A percentile compares a stretch with the other conserved stretches of the same genome.
These are phyloP conservation scores for Craterostigma plantagineum DNA, from an alignment of 257 asterid genomes.

Conservation along the genomic window DNA sequence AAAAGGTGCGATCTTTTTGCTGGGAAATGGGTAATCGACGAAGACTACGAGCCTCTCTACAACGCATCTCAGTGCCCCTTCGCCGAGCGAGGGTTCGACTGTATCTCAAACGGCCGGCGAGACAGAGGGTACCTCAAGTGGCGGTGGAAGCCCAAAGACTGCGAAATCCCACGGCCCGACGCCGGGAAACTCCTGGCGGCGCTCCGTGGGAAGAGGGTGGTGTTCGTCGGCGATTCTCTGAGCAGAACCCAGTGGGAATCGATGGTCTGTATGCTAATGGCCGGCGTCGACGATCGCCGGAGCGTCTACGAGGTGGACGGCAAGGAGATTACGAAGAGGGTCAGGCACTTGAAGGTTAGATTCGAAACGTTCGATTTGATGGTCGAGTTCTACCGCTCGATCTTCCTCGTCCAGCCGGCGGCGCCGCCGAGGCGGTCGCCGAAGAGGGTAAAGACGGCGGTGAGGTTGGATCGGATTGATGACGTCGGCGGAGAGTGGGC, in stretches of 20 bases:
- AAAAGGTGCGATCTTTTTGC: constrained; percentile 57
- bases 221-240: constrained; percentile 87
- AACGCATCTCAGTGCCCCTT: constrained; percentile 77
- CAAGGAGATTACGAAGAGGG: constrained; percentile 61
- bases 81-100: constrained; percentile 54
- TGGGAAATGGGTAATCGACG: constrained; percentile 74
- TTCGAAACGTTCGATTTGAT: constrained; percentile 34
- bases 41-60: constrained; percentile 54
- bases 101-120: constrained; percentile 70
- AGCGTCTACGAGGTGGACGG: constrained; percentile 74
- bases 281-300: constrained; percentile 48
- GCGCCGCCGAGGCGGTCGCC: constrained; percentile 55
- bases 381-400: constrained; percentile 74
- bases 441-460: constrained; percentile 52
- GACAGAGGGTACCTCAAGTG: constrained; percentile 64
- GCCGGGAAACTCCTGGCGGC: constrained; percentile 31
- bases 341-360: constrained; percentile 48
- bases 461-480: constrained; percentile 62
- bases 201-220: constrained; percentile 72
- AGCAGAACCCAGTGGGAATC: constrained; percentile 96
- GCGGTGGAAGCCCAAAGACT: constrained; percentile 71
- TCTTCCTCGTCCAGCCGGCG: constrained; percentile 71
- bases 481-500: constrained; percentile 59
- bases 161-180: constrained; percentile 55
- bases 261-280: constrained; percentile 79